phyloP scores from a whole-genome alignment of 257 asterid genomes.

The Rubia yunnanensis region DNA sequence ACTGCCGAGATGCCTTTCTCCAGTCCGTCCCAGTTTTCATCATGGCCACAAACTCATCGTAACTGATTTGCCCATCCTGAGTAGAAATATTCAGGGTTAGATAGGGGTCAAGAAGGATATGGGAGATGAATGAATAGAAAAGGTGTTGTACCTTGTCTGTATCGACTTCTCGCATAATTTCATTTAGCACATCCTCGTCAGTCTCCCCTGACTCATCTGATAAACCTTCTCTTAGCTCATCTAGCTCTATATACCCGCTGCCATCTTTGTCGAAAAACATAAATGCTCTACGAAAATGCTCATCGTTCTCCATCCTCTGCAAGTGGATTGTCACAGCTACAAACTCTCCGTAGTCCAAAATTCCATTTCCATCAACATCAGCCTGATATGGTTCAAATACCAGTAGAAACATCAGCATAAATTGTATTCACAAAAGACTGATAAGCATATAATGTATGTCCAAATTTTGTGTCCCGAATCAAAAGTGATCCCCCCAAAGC shows the following conservation, averaged over 20 bases:
- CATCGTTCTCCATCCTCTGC: constrained; percentile 82
- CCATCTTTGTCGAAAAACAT: constrained; percentile 74
- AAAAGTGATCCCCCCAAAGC: background rate
- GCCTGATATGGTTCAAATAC: constrained; percentile 35
- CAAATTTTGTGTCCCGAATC: background rate
- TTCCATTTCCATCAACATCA: constrained; percentile 88
- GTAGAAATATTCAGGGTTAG: constrained; percentile 13
- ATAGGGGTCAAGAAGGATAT: background rate
- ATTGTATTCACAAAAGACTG: background rate
- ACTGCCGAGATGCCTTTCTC: constrained; percentile 92
- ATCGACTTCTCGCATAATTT: constrained; percentile 86
- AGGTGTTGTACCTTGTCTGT: constrained; percentile 58
- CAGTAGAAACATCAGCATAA: background rate
- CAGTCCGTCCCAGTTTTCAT: constrained; percentile 90
- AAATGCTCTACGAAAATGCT: constrained; percentile 74
- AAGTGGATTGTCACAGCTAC: constrained; percentile 91
- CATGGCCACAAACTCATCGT: constrained; percentile 84
- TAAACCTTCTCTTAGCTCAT: constrained; percentile 71
- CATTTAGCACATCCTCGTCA: constrained; percentile 45
- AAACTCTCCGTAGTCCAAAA: constrained; percentile 86
- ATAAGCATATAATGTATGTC: background rate
- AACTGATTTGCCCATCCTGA: constrained; percentile 75
- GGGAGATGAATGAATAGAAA: background rate
- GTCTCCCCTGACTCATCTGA: constrained; percentile 66
- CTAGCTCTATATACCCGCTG: constrained; percentile 72